Percentiles rank a stretch among this genome's conserved stretches.
phyloP scores from a whole-genome alignment of 2,329 filamentous ascomycete species.

The Stachybotrys elegans region DNA sequence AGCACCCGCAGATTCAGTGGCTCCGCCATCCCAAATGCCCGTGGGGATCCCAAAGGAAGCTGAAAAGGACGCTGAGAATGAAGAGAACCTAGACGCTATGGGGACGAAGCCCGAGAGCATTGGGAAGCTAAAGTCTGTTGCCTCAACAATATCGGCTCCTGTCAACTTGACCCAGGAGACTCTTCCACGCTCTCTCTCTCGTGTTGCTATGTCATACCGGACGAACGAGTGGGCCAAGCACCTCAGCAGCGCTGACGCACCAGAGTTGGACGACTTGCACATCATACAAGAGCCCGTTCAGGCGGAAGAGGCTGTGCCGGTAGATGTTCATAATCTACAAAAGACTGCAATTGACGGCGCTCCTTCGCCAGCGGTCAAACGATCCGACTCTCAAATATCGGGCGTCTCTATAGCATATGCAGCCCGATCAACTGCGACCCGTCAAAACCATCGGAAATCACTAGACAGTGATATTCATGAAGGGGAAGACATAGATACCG shows the following conservation, averaged over 20 bases:
- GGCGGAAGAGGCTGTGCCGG: slow-evolving; percentile 52
- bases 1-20: slow-evolving; percentile 1
- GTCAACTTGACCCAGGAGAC: slow-evolving; percentile 52
- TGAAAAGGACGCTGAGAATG: slow-evolving; percentile 6
- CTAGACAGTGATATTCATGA: too few species aligned
- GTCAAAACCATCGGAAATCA: too few species aligned
- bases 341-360: slow-evolving; percentile 53
- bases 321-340: slow-evolving; percentile 60
- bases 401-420: too few species aligned
- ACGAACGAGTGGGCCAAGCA: slow-evolving; percentile 98
- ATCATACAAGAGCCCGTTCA: slow-evolving; percentile 42
- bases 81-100: too few species aligned
- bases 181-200: slow-evolving; percentile 68
- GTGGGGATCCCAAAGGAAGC: neutral
- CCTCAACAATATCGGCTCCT: slow-evolving; percentile 36
- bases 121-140: slow-evolving; percentile 33
- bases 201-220: slow-evolving; percentile 74
- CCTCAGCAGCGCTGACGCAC: slow-evolving; percentile 69
- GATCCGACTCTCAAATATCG: slow-evolving; percentile 24
- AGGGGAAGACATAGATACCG: too few species aligned
- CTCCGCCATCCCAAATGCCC: neutral
- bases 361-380: slow-evolving; percentile 23
- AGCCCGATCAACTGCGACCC: too few species aligned
- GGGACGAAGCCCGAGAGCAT: slow-evolving; percentile 19
- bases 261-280: slow-evolving; percentile 58